phyloP scores from a whole-genome alignment of 441 rosid genomes.

The Capsella rubella region DNA sequence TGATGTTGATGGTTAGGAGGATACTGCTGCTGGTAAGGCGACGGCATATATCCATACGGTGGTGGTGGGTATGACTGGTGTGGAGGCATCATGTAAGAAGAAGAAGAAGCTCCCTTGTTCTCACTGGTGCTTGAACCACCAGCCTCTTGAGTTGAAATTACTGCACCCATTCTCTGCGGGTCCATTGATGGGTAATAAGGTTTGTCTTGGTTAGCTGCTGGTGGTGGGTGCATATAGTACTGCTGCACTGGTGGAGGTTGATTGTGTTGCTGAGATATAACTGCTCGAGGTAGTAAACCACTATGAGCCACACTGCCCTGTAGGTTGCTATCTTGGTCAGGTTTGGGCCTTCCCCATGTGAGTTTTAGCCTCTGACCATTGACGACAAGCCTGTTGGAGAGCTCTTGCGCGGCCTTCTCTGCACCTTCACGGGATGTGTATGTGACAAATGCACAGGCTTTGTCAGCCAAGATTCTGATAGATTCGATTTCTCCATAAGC shows the following conservation, averaged over 20 bases:
- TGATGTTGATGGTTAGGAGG: slow-evolving; percentile 54
- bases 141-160: slow-evolving; percentile 82
- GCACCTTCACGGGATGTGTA: slow-evolving; percentile 96
- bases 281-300: slow-evolving; percentile 87
- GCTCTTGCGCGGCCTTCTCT: slow-evolving; percentile 95
- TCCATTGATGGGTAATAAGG: slow-evolving; percentile 95
- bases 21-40: slow-evolving; percentile 72
- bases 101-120: slow-evolving; percentile 57
- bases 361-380: slow-evolving; percentile 31
- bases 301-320: slow-evolving; percentile 74
- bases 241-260: slow-evolving; percentile 74
- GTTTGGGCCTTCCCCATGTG: slow-evolving; percentile 84
- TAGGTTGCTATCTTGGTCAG: slow-evolving; percentile 76
- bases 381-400: slow-evolving; percentile 70
- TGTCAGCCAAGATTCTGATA: slow-evolving; percentile 82
- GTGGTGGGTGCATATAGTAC: slow-evolving; percentile 79
- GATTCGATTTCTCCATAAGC: slow-evolving; percentile 96
- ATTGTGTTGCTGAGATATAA: slow-evolving; percentile 92
- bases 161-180: slow-evolving; percentile 98
- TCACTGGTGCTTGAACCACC: slow-evolving; percentile 53
- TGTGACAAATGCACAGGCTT: slow-evolving; percentile 92
- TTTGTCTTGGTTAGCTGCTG: slow-evolving; percentile 70
- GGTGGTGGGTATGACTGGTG: slow-evolving; percentile 52
- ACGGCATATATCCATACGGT: slow-evolving; percentile 68
- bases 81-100: slow-evolving; percentile 66